Evolutionary conservation across 192 early-diverging fungal genomes (phyloP), one percentile per base, ranked within the genome.

Genomic region (Jimgerdemannia lactiflua): DNA sequence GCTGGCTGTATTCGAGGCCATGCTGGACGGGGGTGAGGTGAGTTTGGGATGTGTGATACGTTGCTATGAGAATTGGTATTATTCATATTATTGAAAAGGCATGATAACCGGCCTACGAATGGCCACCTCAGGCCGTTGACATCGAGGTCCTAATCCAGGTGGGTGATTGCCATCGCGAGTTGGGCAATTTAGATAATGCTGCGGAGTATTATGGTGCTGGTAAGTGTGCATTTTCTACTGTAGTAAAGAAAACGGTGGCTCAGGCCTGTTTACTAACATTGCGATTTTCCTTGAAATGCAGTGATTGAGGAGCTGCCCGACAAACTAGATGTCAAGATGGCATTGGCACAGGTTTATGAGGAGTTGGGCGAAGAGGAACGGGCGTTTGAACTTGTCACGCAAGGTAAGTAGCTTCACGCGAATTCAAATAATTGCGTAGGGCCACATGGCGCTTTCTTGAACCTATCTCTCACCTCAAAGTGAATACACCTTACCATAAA

Each of bases 321-420:
- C 8, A 89, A 93, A 76, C 78, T 86, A 20, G 91, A 93, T 63
- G 85, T 89, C 42, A 90, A 89, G 74, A 79, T 92, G 78, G 83
- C 89, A 65, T 77, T 96, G 4, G 93, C 92, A 17, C 80, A 89
- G 67, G 85, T 94, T 0, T 94, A 93, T 69, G 90, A 94, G 75
- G 91, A 91, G 63, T 80, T 91, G 59, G 94, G 93, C 41, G 80
- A 86, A 42, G 81, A 87, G 42, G 81, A 79, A 39, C 80, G 83
- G 41, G 88, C 88, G 6, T 78, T 86, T 11, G 82, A 84, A 9
- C 72, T 88, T 8, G 86, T 86, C 9, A 85, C 86, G 19, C 78
- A 79, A 72, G 85, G 85, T 84, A 78, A 71, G 73, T 65, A 18
- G 19, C 9, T 65, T 65, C 14, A 29, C 29, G 29, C 29, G 29